phyloP scores from a whole-genome alignment of 305 asterid species.

The Fraxinus latifolia region DNA sequence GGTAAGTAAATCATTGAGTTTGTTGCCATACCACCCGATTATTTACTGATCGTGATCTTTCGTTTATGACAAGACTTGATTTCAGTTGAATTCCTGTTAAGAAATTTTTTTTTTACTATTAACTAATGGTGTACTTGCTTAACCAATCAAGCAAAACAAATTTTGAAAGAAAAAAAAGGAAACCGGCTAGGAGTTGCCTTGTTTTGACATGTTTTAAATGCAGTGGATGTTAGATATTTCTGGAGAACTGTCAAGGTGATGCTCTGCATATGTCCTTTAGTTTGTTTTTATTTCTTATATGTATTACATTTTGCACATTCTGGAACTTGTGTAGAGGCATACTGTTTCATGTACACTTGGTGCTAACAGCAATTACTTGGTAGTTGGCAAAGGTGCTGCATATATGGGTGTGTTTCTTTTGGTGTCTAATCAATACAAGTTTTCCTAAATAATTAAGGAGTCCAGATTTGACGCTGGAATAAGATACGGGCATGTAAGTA shows the following conservation, averaged over 20 bases:
- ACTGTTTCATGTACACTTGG: neutral
- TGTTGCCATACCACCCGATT: neutral
- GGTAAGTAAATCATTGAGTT: slow-evolving; percentile 42
- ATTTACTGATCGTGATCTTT: neutral
- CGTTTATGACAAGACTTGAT: neutral
- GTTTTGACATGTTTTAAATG: neutral
- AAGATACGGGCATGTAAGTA: neutral
- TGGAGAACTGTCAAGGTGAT: neutral
- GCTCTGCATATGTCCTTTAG: neutral
- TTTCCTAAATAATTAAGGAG: neutral
- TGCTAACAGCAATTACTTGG: neutral
- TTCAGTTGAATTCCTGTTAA: neutral
- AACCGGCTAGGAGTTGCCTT: neutral
- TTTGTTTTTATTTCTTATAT: neutral
- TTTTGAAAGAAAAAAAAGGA: neutral
- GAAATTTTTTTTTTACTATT: neutral
- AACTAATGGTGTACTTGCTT: neutral
- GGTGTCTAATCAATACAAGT: neutral
- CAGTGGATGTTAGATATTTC: neutral
- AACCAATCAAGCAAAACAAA: neutral
- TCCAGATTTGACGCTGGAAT: neutral
- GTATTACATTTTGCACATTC: neutral
- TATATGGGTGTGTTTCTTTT: neutral
- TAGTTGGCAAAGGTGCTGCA: neutral
- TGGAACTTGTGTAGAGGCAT: neutral